Percentiles rank a stretch among this genome's conserved stretches.
Evolutionary conservation across 768 basidiomycete species (phyloP).

Genomic region (Trametes villosa): DNA sequence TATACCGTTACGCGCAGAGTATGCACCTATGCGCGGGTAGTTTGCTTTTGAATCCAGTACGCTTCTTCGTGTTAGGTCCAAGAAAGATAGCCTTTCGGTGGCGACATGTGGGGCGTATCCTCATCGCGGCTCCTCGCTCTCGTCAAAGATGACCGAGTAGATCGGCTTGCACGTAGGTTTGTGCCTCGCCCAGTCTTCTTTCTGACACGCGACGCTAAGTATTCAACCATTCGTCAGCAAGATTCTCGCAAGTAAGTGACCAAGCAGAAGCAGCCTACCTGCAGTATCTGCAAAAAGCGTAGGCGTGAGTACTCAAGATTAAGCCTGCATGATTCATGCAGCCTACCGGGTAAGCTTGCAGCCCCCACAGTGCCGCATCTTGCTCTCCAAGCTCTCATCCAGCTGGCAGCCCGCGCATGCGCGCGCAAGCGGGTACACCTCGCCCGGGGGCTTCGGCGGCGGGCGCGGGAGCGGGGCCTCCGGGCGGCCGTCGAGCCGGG

Average conservation of each 20-base stretch:
- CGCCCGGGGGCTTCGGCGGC: neutral
- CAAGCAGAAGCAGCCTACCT: neutral
- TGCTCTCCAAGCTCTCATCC: constrained; percentile 10
- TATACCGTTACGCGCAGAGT: too few relatives aligned
- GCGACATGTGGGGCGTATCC: too few relatives aligned
- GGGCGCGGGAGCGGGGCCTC: neutral
- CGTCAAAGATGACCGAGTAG: constrained; percentile 9
- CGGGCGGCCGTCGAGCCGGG: neutral
- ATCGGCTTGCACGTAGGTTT: constrained; percentile 20
- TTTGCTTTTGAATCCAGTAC: too few relatives aligned
- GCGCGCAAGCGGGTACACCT: constrained; percentile 19
- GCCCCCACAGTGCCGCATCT: constrained; percentile 10
- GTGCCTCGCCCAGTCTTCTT: constrained; percentile 23
- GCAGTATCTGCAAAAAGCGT: constrained; percentile 16
- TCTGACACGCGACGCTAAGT: constrained; percentile 22
- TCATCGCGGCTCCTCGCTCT: too few relatives aligned
- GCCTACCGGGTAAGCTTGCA: constrained; percentile 25
- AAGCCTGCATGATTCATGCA: neutral
- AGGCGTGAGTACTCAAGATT: neutral
- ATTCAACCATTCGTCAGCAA: neutral
- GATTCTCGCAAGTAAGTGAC: neutral
- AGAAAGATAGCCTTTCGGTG: too few relatives aligned
- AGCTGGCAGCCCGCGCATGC: constrained; percentile 22
- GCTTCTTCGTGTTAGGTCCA: too few relatives aligned
- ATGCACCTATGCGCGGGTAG: too few relatives aligned